Percentiles rank a stretch among this genome's conserved stretches.
Evolutionary conservation across 2,329 filamentous ascomycete species (phyloP).

Genomic region (Fonsecaea erecta): DNA sequence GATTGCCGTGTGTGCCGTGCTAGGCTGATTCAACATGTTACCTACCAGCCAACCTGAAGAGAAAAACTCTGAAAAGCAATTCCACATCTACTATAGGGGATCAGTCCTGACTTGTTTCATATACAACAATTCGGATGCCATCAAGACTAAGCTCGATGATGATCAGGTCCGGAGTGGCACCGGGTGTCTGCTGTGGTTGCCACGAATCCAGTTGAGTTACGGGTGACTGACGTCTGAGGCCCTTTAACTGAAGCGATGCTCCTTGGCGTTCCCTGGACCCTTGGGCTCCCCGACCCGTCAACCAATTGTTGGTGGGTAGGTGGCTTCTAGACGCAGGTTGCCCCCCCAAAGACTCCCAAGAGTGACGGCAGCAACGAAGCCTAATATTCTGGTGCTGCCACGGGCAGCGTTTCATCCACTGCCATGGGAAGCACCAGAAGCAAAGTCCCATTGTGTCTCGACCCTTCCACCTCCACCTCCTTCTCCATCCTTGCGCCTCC

Average conservation of each 20-base stretch:
- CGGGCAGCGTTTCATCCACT: constrained; percentile 14
- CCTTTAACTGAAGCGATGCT: constrained; percentile 12
- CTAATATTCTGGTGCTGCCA: constrained; percentile 3
- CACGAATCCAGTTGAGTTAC: neutral
- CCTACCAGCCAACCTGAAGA: neutral
- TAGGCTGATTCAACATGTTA: neutral
- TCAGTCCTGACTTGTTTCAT: neutral
- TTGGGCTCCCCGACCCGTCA: neutral
- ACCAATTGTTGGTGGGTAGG: constrained; percentile 10
- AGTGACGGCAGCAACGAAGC: constrained; percentile 6
- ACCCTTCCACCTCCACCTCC: neutral
- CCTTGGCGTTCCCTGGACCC: constrained; percentile 2
- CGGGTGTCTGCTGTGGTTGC: no score
- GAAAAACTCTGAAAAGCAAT: neutral
- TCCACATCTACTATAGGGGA: neutral
- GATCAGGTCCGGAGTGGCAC: neutral
- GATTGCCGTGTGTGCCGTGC: neutral
- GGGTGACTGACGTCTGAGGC: neutral
- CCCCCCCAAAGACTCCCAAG: constrained; percentile 3
- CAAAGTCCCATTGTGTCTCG: constrained; percentile 3
- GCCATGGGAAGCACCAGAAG: constrained; percentile 8
- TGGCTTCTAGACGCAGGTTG: neutral
- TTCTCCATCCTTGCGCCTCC: neutral
- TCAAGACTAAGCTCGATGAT: neutral
- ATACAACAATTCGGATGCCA: neutral